These are phyloP conservation scores for Zygnema circumcarinatum DNA, from an alignment of 139 green algal species.

Conservation along the genomic window DNA sequence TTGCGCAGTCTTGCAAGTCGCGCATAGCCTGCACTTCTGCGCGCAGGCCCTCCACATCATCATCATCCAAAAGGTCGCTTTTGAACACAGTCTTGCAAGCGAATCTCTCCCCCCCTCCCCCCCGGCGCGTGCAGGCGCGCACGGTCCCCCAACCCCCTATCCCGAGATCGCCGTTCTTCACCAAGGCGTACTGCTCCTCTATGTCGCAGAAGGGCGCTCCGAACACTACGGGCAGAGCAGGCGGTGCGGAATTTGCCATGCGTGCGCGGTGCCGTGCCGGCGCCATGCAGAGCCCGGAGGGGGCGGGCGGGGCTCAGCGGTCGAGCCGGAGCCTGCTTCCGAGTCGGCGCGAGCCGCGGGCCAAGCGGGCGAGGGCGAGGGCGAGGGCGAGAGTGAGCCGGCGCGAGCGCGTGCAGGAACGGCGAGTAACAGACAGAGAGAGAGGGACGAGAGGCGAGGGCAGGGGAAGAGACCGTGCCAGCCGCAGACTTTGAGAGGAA, in stretches of 20 bases:
- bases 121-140: not conserved
- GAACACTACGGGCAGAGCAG: not conserved
- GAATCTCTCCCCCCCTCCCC: not conserved
- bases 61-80: not conserved
- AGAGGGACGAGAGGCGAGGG: not conserved
- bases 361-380: not conserved
- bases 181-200: not conserved
- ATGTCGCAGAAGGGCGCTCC: not conserved
- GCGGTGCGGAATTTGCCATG: not conserved
- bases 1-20: not conserved
- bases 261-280: too few species aligned
- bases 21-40: slow-evolving; percentile 18
- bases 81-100: not conserved
- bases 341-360: too few species aligned
- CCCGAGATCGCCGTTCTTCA: not conserved
- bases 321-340: too few species aligned
- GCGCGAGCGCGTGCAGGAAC: not conserved
- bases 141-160: not conserved
- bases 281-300: too few species aligned
- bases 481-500: too few species aligned
- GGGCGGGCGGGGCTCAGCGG: too few species aligned
- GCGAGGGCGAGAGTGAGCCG: not conserved
- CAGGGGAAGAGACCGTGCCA: not conserved
- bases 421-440: not conserved
- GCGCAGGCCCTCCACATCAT: slow-evolving; percentile 15